phyloP scores from a whole-genome alignment of 2,329 filamentous ascomycete species.

The Penicillium expansum region DNA sequence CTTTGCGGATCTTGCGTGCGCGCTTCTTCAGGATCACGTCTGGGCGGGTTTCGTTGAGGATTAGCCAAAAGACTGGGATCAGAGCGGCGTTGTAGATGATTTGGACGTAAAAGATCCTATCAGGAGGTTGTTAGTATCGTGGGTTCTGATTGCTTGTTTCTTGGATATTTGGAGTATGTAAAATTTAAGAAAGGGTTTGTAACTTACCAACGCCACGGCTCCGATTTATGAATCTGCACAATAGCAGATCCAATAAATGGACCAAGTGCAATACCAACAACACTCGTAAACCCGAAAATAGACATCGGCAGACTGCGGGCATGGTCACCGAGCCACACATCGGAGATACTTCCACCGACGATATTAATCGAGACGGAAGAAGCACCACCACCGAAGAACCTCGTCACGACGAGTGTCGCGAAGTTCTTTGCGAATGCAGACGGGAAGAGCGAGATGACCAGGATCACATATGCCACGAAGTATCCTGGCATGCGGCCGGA shows the following conservation, averaged over 20 bases:
- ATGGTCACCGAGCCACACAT: constrained; percentile 39
- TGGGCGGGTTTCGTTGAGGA: constrained; percentile 43
- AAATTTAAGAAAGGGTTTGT: not conserved
- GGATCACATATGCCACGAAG: constrained; percentile 41
- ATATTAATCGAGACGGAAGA: constrained; percentile 46
- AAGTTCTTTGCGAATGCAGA: constrained; percentile 47
- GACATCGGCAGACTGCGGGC: constrained; percentile 45
- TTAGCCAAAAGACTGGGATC: constrained; percentile 42
- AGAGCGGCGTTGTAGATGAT: constrained; percentile 43
- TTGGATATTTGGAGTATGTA: not conserved
- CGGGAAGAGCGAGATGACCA: constrained; percentile 44
- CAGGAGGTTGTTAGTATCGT: not conserved
- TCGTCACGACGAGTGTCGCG: constrained; percentile 45
- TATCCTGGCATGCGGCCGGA: constrained; percentile 48
- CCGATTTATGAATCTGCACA: constrained; percentile 34
- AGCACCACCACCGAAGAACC: constrained; percentile 46
- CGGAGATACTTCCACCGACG: constrained; percentile 36
- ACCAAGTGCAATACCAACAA: constrained; percentile 46
- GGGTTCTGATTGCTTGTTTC: not conserved
- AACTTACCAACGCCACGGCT: constrained; percentile 43
- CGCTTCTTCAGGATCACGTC: constrained; percentile 43
- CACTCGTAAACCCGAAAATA: constrained; percentile 44
- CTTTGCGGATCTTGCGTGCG: constrained; percentile 39
- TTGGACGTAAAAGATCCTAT: constrained; percentile 50
- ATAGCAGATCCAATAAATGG: constrained; percentile 46